These are phyloP conservation scores for Solanum chacoense DNA, from an alignment of 305 asterid species.

Conservation along the genomic window DNA sequence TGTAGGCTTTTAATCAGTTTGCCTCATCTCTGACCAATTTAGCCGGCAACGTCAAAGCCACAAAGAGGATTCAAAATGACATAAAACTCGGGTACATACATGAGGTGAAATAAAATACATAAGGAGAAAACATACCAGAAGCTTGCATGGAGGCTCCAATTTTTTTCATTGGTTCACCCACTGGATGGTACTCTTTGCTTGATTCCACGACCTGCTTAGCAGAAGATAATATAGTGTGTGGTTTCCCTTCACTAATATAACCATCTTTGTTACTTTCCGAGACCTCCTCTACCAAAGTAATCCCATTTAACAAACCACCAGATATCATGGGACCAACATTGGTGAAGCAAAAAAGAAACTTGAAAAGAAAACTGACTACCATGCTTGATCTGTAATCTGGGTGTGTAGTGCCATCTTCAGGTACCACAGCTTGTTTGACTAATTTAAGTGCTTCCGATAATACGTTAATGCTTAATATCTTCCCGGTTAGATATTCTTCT, in stretches of 20 bases:
- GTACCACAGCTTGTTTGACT: conserved; percentile 38
- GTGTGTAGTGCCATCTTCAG: conserved; percentile 58
- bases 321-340: conserved; percentile 2
- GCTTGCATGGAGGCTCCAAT: conserved; percentile 76
- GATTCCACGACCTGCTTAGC: conserved; percentile 55
- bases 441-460: conserved; percentile 44
- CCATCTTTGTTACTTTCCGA: conserved; percentile 2
- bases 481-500: conserved; percentile 54
- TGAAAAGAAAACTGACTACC: conserved; percentile 62
- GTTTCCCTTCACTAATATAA: conserved; percentile 10
- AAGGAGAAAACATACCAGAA: conserved; percentile 42
- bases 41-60: background rate
- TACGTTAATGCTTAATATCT: conserved; percentile 24
- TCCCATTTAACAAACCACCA: background rate
- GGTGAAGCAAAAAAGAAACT: conserved; percentile 45
- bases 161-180: conserved; percentile 72
- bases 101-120: background rate
- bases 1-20: background rate
- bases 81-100: background rate
- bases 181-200: conserved; percentile 55
- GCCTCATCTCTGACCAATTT: background rate
- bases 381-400: conserved; percentile 64
- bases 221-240: conserved; percentile 37
- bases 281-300: conserved; percentile 12
- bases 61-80: conserved; percentile 1